Evolutionary conservation across 371 early-diverging fungal species (phyloP).

Genomic region (Nematocida homosporus): DNA sequence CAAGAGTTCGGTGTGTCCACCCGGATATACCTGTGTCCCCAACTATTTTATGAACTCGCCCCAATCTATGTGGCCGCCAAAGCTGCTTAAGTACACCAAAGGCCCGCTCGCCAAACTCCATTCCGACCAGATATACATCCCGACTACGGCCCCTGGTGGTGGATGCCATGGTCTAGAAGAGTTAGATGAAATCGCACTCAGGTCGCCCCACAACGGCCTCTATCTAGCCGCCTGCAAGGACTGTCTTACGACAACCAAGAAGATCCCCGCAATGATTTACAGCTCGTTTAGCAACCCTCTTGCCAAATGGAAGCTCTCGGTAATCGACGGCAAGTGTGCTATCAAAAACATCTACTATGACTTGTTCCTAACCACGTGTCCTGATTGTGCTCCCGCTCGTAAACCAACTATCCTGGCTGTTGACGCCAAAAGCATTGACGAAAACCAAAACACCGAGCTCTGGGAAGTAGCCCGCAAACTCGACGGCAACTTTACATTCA

Average conservation of each 20-base stretch:
- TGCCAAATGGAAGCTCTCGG: constrained; percentile 35
- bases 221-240: constrained; percentile 23
- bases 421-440: constrained; percentile 21
- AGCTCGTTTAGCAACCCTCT: constrained; percentile 29
- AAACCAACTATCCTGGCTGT: constrained; percentile 17
- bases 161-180: constrained; percentile 40
- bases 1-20: not conserved
- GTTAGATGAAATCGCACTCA: constrained; percentile 18
- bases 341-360: constrained; percentile 32
- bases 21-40: constrained; percentile 31
- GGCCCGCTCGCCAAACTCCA: not conserved
- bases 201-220: constrained; percentile 8
- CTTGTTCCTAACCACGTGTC: constrained; percentile 34
- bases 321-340: constrained; percentile 12
- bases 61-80: not conserved
- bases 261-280: constrained; percentile 32
- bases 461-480: constrained; percentile 23
- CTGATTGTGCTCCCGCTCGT: constrained; percentile 3
- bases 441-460: constrained; percentile 23
- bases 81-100: not conserved
- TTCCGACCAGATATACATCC: not conserved
- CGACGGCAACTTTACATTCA: constrained; percentile 15
- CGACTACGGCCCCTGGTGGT: not conserved
- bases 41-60: constrained; percentile 7
- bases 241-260: constrained; percentile 21